Base-by-base conservation (phyloP, 805 yeast genomes). In the Kregervanrija delftensis region DNA sequence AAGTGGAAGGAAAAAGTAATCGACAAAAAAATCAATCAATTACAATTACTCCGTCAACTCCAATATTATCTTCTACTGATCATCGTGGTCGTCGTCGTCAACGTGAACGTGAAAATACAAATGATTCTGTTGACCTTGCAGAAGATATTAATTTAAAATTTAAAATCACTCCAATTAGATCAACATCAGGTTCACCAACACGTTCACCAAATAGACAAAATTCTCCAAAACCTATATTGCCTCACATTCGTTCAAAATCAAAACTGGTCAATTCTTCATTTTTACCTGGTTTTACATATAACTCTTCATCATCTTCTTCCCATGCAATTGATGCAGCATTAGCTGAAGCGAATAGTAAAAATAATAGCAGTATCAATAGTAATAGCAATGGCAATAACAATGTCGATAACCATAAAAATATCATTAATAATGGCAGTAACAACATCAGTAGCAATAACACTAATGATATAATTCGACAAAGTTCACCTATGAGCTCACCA, bases 101-200 rank as follows among this genome's bases (percentile, higher is more conserved):
- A 37, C 22, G 37, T 33, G 9, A 37, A 33, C 40, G 15, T 17
- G 16, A 33, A 30, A 14, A 30, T 11, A 43, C 10, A 28, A 49
- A 41, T 33, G 53, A 53, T 30, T 37, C 44, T 3, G 44, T 44
- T 3, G 50, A 50, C 22, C 41, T 48, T 5, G 49, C 46, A 2
- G 47, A 44, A 15, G 61, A 58, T 44, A 37, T 57, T n/a, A 60
- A 59, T n/a, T 58, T 61, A 8, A 49, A 51, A 40, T 57, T 61
- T 44, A 52, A 56, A 33, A 60, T 60, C 14, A 54, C 52, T 2
- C 64, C 65, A 22, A 53, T 61, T 11, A 46, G 60, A 46, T 59
- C 63, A 14, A 37, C 56, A 32, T 59, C 63, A 4, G 41, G 41
- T 10, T 60, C 64, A 9, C 56, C 56, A 8, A 49, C 51, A 1